Evolutionary conservation across 176 grass and related monocot species (phyloP).

Genomic region (Cenchrus purpureus): DNA sequence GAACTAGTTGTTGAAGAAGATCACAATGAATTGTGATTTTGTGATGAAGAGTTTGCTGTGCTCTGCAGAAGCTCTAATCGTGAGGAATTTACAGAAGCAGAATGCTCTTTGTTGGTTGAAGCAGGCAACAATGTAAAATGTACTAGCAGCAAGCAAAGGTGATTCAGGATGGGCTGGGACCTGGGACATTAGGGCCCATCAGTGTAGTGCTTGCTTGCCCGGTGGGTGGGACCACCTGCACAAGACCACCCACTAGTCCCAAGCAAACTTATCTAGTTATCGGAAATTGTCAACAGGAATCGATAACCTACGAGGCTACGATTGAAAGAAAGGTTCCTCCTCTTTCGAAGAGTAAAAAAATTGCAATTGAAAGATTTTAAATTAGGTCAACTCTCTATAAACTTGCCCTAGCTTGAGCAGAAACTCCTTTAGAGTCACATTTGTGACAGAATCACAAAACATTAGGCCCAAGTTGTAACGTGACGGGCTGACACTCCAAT

Average conservation of each 20-base stretch:
- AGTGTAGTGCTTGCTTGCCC: neutral
- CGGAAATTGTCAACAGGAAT: neutral
- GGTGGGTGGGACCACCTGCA: slow-evolving; percentile 23
- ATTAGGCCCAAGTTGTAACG: neutral
- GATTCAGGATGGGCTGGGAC: slow-evolving; percentile 1
- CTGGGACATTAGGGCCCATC: slow-evolving; percentile 15
- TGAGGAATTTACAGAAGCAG: neutral
- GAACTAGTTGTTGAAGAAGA: neutral
- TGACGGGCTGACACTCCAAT: neutral
- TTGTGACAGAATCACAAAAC: neutral
- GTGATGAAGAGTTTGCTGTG: neutral
- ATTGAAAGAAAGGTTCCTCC: neutral
- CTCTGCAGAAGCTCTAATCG: neutral
- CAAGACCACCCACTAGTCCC: neutral
- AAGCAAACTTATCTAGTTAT: neutral
- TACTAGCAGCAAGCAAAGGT: slow-evolving; percentile 13
- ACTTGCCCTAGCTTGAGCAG: neutral
- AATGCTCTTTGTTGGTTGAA: neutral
- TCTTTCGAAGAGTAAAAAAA: too few species aligned
- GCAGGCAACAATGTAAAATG: neutral
- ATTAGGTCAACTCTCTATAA: neutral
- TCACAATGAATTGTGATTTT: neutral
- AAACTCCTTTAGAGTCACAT: neutral
- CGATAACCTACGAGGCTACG: neutral
- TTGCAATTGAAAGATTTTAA: neutral